phyloP scores from a whole-genome alignment of 805 yeast species.

The Candida rishiriensis region DNA sequence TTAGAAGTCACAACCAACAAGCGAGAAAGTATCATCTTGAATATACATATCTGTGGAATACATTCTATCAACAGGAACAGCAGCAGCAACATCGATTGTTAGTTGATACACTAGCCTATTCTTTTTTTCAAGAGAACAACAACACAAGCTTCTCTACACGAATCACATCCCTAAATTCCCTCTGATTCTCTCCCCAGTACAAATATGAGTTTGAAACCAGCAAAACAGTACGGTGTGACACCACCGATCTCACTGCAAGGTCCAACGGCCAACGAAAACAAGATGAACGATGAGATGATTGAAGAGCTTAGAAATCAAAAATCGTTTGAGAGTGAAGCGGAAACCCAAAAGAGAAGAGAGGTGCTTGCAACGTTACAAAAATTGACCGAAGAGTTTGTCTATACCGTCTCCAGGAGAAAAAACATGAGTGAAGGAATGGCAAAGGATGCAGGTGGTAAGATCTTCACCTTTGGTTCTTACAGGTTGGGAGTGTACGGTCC shows the following conservation, averaged over 20 bases:
- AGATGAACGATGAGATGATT: constrained; percentile 69
- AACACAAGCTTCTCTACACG: too few species aligned
- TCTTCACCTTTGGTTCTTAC: constrained; percentile 94
- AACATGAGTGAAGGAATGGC: constrained; percentile 99
- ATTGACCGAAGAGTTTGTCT: constrained; percentile 77
- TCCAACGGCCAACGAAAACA: constrained; percentile 77
- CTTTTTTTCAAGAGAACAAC: too few species aligned
- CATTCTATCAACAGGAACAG: too few species aligned
- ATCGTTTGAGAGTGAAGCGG: constrained; percentile 84
- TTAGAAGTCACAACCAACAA: too few species aligned
- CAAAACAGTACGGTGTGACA: constrained; percentile 59
- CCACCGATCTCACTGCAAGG: constrained; percentile 82
- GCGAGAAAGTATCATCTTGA: too few species aligned
- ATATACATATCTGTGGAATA: too few species aligned
- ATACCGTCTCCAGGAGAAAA: constrained; percentile 68
- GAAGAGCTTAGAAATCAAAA: constrained; percentile 76
- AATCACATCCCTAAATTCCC: too few species aligned
- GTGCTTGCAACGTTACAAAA: constrained; percentile 70
- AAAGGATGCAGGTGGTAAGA: constrained; percentile 92
- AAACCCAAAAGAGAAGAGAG: constrained; percentile 74
- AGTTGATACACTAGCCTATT: too few species aligned
- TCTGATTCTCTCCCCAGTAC: too few species aligned
- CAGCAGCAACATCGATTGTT: too few species aligned
- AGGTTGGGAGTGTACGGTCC: constrained; percentile 96
- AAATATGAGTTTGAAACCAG: constrained; percentile 9